Base-by-base conservation (phyloP, 805 yeast genomes). In the Yarrowia sp. region DNA sequence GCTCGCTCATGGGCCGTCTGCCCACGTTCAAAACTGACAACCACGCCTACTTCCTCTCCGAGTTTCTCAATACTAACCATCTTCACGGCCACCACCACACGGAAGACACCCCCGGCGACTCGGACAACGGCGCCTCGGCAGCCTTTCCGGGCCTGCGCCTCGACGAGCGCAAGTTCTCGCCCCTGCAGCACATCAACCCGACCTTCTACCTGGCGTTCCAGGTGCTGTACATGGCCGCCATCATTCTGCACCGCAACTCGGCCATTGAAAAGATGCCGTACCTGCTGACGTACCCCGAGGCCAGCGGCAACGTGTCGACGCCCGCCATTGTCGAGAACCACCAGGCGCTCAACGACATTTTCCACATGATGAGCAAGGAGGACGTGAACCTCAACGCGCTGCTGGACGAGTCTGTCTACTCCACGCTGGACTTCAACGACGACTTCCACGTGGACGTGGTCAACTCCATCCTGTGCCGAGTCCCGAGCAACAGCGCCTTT, bases 321-420 rank as follows among this genome's bases (percentile, higher is more conserved):
- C 58, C 58, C 19, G 61, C 61, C 22, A 55, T 55, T 31, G 61
- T 55, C 19, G 61, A 55, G 47, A 55, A 55, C 47, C 61, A 44
- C 16, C 47, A 38, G 16, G 61, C 61, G 8, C 16, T 55, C 24
- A 55, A 39, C 29, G 61, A 55, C n/a, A 55, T 55, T n/a, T 55
- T 55, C 29, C 14, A 55, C 19, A 25, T 38, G 38, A 39, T 38
- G 47, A 55, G 38, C 25, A 39, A 55, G 19, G 47, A 55, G 16
- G 46, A 38, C 6, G 46, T 27, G 21, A 55, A 27, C 8, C 25
- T 55, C 18, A 55, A 55, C 8, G 35, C 47, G 8, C 29, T 38
- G 35, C 29, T 55, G 35, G 61, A 55, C 24, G 61, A 55, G n/a
- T 19, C 29, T 19, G 61, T 39, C 25, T 55, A 38, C 21, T 38